These are phyloP conservation scores for Apiosordaria backusii DNA, from an alignment of 495 filamentous ascomycete species.

Conservation along the genomic window DNA sequence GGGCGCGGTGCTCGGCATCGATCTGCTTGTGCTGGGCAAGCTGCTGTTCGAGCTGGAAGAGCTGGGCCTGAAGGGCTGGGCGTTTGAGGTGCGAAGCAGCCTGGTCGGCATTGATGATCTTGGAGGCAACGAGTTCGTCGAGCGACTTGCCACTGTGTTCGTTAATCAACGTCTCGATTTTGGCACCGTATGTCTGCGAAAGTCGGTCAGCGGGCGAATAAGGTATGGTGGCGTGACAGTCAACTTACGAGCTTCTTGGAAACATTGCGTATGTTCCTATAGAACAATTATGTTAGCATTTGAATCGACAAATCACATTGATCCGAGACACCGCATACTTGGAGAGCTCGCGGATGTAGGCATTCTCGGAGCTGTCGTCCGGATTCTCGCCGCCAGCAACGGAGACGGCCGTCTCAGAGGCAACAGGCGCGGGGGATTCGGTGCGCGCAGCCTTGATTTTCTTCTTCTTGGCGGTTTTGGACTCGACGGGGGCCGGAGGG, in stretches of 20 bases:
- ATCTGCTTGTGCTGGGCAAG: slow-evolving; percentile 78
- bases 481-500: slow-evolving; percentile 44
- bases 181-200: slow-evolving; percentile 66
- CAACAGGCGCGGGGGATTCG: slow-evolving; percentile 45
- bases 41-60: slow-evolving; percentile 78
- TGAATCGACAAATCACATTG: not conserved
- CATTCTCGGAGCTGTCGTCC: slow-evolving; percentile 56
- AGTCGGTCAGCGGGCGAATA: slow-evolving; percentile 21
- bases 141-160: slow-evolving; percentile 73
- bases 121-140: slow-evolving; percentile 74
- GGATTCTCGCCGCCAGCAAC: slow-evolving; percentile 40
- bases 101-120: slow-evolving; percentile 91
- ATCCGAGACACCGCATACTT: slow-evolving; percentile 56
- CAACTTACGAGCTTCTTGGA: slow-evolving; percentile 81
- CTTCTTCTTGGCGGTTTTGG: slow-evolving; percentile 70
- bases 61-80: slow-evolving; percentile 70
- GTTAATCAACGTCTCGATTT: slow-evolving; percentile 72
- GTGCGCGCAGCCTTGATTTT: slow-evolving; percentile 57
- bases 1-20: slow-evolving; percentile 70
- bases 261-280: slow-evolving; percentile 77
- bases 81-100: slow-evolving; percentile 87
- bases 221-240: not conserved
- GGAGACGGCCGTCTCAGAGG: slow-evolving; percentile 39
- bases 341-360: slow-evolving; percentile 78
- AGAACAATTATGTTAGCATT: slow-evolving; percentile 17